Evolutionary conservation across 345 rosid genomes (phyloP).

Genomic region (Pistacia integerrima): DNA sequence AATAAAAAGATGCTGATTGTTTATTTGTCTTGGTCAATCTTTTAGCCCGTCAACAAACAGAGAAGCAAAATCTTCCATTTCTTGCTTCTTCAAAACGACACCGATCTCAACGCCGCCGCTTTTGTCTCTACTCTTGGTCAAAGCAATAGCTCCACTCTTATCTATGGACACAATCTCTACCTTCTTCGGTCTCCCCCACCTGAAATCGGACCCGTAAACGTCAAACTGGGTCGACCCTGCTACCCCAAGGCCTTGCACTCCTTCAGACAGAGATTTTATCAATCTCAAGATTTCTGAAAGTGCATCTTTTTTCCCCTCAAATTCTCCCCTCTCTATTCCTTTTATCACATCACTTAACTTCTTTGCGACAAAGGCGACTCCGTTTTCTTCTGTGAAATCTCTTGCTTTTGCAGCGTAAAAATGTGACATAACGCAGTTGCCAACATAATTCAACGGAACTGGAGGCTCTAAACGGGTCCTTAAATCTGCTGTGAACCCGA

Average conservation of each 20-base stretch:
- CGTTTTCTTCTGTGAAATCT: background rate
- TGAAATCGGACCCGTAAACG: slow-evolving; percentile 28
- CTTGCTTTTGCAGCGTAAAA: slow-evolving; percentile 2
- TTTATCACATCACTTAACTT: slow-evolving; percentile 17
- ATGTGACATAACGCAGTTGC: slow-evolving; percentile 34
- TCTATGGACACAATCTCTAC: slow-evolving; percentile 37
- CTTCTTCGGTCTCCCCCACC: slow-evolving; percentile 32
- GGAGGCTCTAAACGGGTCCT: slow-evolving; percentile 41
- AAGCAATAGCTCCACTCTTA: slow-evolving; percentile 9
- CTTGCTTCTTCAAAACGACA: slow-evolving; percentile 16
- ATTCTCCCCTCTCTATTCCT: slow-evolving; percentile 9
- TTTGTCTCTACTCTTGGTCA: slow-evolving; percentile 29
- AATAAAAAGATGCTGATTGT: too few relatives aligned
- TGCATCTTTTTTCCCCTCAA: slow-evolving; percentile 11
- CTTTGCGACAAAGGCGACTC: slow-evolving; percentile 9
- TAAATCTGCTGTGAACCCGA: slow-evolving; percentile 35
- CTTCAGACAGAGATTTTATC: background rate
- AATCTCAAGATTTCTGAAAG: background rate
- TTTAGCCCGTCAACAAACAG: background rate
- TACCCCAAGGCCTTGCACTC: background rate
- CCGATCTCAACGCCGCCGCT: slow-evolving; percentile 36
- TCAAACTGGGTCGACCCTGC: slow-evolving; percentile 24
- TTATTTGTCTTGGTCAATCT: background rate
- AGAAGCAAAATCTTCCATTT: slow-evolving; percentile 29
- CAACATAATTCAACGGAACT: slow-evolving; percentile 39